A percentile compares a stretch with the other conserved stretches of the same genome.
These are phyloP conservation scores for Neurospora crassa DNA, from an alignment of 2,329 filamentous ascomycete species.

Conservation along the genomic window DNA sequence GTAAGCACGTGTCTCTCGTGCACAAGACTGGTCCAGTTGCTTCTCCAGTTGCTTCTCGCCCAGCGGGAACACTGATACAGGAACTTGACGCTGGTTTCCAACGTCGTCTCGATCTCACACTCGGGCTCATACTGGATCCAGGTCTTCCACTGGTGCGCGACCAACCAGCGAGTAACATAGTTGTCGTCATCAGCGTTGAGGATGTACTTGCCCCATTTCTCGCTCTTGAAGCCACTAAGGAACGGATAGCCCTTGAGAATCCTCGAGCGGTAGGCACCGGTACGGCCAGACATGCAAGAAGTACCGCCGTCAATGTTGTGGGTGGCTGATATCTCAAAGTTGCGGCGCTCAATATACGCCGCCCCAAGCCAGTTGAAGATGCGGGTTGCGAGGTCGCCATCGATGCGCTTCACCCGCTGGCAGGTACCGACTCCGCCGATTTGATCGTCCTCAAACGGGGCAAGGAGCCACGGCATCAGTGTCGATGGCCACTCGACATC, in stretches of 20 bases:
- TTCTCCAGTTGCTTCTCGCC: slow-evolving; percentile 96
- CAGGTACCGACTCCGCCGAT: slow-evolving; percentile 91
- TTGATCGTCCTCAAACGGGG: slow-evolving; percentile 74
- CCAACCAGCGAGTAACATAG: slow-evolving; percentile 94
- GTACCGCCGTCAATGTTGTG: slow-evolving; percentile 91
- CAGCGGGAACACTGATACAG: slow-evolving; percentile 88
- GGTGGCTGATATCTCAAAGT: slow-evolving; percentile 94
- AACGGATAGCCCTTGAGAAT: slow-evolving; percentile 83
- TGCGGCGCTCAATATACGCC: slow-evolving; percentile 84
- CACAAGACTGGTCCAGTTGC: slow-evolving; percentile 85
- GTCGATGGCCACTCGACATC: slow-evolving; percentile 88
- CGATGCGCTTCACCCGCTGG: slow-evolving; percentile 69
- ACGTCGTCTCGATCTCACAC: slow-evolving; percentile 84
- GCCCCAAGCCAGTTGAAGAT: slow-evolving; percentile 86
- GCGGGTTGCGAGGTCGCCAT: slow-evolving; percentile 48
- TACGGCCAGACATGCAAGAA: slow-evolving; percentile 93
- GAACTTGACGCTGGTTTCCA: slow-evolving; percentile 83
- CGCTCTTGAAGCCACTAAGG: slow-evolving; percentile 80
- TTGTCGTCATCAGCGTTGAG: slow-evolving; percentile 97
- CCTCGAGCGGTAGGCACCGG: slow-evolving; percentile 80
- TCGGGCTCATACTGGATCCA: slow-evolving; percentile 90
- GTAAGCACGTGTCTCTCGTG: slow-evolving; percentile 75
- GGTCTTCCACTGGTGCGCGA: slow-evolving; percentile 85
- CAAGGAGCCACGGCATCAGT: slow-evolving; percentile 82
- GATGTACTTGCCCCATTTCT: slow-evolving; percentile 81